Evolutionary conservation across 2,329 filamentous ascomycete genomes (phyloP), one percentile per base, ranked within the genome.

Genomic region (Fonsecaea pedrosoi): DNA sequence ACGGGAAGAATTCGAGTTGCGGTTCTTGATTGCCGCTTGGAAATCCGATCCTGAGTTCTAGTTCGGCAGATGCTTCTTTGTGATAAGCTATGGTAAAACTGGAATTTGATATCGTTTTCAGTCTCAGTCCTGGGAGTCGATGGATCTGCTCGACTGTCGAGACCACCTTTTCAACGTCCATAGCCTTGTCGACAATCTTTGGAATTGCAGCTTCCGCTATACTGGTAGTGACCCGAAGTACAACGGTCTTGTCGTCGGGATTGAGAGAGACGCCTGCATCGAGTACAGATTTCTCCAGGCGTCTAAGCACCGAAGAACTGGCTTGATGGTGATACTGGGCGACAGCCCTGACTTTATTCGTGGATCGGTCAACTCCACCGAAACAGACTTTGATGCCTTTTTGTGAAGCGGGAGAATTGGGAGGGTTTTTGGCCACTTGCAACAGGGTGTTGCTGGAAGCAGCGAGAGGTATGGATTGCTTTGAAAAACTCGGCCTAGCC

Each of bases 141-240:
- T 69, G 64, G 25, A 73, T 64, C 12, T 70, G 54, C 42, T 71
- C 66, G 6, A 71, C 66, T 15, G 67, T 71, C 4, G 68, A 65
- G 2, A 72, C 64, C 18, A 69, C 55, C 59, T 70, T 70, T 54
- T 71, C 62, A n/a, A 72, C 42, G 18, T 70, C 64, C 38, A 64
- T 65, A 5, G 70, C 65, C 35, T 68, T 68, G n/a, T 61, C 62
- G 12, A 70, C 21, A 42, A 72, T 65, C 13, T 45, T 35, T 1
- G 67, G 60, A 54, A 72, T 63, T 12, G 64, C 67, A 15, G 64
- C 37, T 35, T 67, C 69, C 37, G 64, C 60, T 34, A 70, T 62
- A 1, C 62, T 15, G 2, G 65, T 66, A 15, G 56, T 25, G 25
- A 70, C 60, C 9, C 64, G 67, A 53, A 73, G 60, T 8, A 58